Evolutionary conservation across 179 eudicot genomes (phyloP), one percentile per base, ranked within the genome.

Genomic region (Spergularia azorica): DNA sequence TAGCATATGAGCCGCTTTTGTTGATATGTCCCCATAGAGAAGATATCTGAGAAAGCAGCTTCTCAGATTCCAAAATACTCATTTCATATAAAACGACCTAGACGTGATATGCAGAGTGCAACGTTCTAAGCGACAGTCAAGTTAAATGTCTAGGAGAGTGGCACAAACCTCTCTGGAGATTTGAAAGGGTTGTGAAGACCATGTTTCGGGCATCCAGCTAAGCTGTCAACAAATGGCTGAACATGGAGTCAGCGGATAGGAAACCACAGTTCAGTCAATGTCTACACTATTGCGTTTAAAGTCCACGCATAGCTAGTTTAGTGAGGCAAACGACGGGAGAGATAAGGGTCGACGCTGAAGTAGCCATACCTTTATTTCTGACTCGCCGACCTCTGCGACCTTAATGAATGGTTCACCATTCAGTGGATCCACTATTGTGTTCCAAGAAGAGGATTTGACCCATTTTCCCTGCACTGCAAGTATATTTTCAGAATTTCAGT

Each of bases 151-250:
- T 36, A 67, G 62, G 67, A 60, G 63, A 63, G 51, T 1, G 69
- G 67, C 51, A 64, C 85, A 46, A 77, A 94, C 99, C 99, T 94
- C 79, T 96, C 99, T 36, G 98, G 99, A 56, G 91, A 79, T 81
- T 94, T 96, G 77, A 96, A 94, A 21, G 99, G 98, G 76, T 96
- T 96, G 76, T 96, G 99, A 39, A 96, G 83, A 74, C 99, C 99
- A 83, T 96, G 98, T 82, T 96, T 96, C 32, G 99, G 98, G 82
- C 98, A 96, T 72, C 77, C 81, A 67, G 97, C 83, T 83, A 96
- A 87, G 92, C 98, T 96, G 77, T 96, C 94, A 77, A 94, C 98
- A 86, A 93, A 96, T 74, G 98, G 99, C 99, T 96, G 93, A 80
- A 84, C 39, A 83, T 76, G 64, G 62, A 82, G 64, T 68, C 20